Evolutionary conservation across 192 early-diverging fungal genomes (phyloP), one percentile per base, ranked within the genome.

Genomic region (Coemansia umbellata): DNA sequence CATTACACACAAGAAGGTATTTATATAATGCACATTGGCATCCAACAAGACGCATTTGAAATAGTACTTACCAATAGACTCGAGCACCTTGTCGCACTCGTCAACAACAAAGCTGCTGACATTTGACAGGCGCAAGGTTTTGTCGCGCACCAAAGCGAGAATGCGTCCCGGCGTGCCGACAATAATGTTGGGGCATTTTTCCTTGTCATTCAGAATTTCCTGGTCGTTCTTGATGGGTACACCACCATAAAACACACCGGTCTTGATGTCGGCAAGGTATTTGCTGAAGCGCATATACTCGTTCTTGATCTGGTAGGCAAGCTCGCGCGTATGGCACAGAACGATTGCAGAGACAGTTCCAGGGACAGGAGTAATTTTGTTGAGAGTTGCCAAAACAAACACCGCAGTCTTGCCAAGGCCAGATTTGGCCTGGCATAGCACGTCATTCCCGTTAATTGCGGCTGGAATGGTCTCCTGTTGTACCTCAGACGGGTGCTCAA

Each of bases 391-490:
- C 36, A 98, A 82, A 10, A 98, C 95, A 66, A 98, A 98, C 24
- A 98, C 95, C 5, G 95, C 95, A 6, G 95, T 98, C 77, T 98
- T 98, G 59, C 95, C 95, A 91, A 98, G 90, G 66, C 95, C 95
- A 63, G 87, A 89, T 74, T 98, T 98, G 61, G 95, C 95, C 78
- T 98, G 95, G 78, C 91, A 95, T 37, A 98, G 81, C 26, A 97
- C 91, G 78, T 98, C 95, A 82, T 89, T 94, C 53, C 93, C 93
- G 50, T 97, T 78, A 57, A 97, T 93, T 31, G 95, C 91, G 55
- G 95, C 94, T 35, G 95, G 94, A 60, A 98, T 95, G 63, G 91
- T 94, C 75, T 96, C 93, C 71, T 98, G 95, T 79, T 98, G 95
- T 23, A 98, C 95, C 83, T 98, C 93, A 48, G 90, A 93, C 35